phyloP scores from a whole-genome alignment of 2,329 filamentous ascomycete genomes.

The Botrytis cinerea region DNA sequence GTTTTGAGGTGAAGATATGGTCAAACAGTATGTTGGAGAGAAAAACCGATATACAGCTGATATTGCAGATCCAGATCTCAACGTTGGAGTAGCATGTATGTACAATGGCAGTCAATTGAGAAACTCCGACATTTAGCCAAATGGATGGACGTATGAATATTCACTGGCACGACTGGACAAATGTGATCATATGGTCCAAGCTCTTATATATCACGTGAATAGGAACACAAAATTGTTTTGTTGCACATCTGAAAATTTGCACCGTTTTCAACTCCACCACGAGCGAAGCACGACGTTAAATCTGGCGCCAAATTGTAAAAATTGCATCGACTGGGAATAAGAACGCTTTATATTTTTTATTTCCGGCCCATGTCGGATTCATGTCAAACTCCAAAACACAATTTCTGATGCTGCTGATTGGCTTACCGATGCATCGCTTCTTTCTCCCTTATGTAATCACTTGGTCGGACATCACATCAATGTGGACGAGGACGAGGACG shows the following conservation, averaged over 20 bases:
- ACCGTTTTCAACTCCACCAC: neutral
- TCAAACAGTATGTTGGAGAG: neutral
- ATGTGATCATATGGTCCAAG: neutral
- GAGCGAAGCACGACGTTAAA: neutral
- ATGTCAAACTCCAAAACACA: neutral
- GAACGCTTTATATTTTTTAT: neutral
- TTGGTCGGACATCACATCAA: neutral
- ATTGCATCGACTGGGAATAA: conserved; percentile 1
- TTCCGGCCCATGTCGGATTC: neutral
- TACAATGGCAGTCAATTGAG: neutral
- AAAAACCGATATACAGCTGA: neutral
- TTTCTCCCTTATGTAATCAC: neutral
- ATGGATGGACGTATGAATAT: neutral
- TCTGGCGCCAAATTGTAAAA: neutral
- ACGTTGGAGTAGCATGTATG: neutral
- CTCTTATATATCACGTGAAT: neutral
- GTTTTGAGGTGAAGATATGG: neutral
- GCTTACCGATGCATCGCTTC: neutral
- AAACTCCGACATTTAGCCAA: neutral
- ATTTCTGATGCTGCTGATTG: neutral
- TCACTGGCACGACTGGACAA: neutral
- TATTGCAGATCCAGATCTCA: neutral
- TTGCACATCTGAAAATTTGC: neutral
- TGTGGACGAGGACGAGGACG: neutral
- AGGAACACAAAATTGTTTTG: neutral